Percentiles rank a stretch among this genome's conserved stretches.
phyloP scores from a whole-genome alignment of 2,329 filamentous ascomycete species.

The Nannizzia gypsea region DNA sequence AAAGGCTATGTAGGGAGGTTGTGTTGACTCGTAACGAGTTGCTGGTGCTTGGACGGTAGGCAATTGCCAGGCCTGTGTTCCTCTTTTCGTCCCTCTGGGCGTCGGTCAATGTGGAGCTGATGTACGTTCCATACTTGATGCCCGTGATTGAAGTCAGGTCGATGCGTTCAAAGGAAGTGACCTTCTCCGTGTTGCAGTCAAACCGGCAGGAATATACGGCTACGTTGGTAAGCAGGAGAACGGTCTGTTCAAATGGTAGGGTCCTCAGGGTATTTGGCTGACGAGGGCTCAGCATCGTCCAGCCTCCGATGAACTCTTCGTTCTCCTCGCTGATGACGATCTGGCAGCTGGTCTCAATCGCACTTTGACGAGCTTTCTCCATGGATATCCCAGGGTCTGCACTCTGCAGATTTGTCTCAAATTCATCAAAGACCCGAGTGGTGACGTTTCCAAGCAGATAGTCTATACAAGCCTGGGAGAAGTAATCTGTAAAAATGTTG shows the following conservation, averaged over 20 bases:
- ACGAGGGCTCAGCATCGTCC: slow-evolving; percentile 72
- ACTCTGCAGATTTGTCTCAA: slow-evolving; percentile 85
- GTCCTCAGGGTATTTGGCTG: slow-evolving; percentile 56
- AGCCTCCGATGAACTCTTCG: slow-evolving; percentile 79
- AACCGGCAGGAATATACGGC: slow-evolving; percentile 84
- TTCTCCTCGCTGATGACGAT: slow-evolving; percentile 72
- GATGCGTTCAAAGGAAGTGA: slow-evolving; percentile 80
- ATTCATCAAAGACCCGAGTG: slow-evolving; percentile 78
- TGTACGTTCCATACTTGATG: slow-evolving; percentile 73
- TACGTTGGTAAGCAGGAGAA: slow-evolving; percentile 72
- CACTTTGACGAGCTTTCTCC: slow-evolving; percentile 69
- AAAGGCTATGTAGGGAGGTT: slow-evolving; percentile 52
- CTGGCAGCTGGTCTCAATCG: slow-evolving; percentile 77
- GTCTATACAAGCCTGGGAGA: slow-evolving; percentile 88
- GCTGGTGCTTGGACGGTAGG: slow-evolving; percentile 59
- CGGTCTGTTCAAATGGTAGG: slow-evolving; percentile 72
- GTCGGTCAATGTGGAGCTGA: slow-evolving; percentile 73
- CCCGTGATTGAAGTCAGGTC: slow-evolving; percentile 60
- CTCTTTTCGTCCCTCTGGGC: slow-evolving; percentile 63
- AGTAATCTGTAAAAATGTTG: slow-evolving; percentile 96
- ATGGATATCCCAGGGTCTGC: slow-evolving; percentile 85
- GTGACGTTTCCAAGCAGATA: slow-evolving; percentile 84
- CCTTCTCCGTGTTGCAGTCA: slow-evolving; percentile 91
- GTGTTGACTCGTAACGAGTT: slow-evolving; percentile 76
- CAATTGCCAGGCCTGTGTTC: slow-evolving; percentile 75